Evolutionary conservation across 2,329 filamentous ascomycete species (phyloP).

Genomic region (Remersonia thermophila): DNA sequence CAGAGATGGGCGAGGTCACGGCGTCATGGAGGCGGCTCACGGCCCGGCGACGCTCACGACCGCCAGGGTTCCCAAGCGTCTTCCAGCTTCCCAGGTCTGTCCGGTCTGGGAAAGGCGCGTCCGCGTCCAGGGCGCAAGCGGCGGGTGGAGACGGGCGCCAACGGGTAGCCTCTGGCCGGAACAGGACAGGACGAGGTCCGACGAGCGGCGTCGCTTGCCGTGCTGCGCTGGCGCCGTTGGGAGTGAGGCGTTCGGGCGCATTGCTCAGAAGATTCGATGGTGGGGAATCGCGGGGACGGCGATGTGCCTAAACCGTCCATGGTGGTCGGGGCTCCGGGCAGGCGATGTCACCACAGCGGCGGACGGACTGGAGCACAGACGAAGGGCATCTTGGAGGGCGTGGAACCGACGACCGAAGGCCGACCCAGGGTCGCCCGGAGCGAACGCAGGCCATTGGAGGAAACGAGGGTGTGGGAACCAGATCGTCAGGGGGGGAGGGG

Average conservation of each 20-base stretch:
- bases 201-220: constrained; percentile 7
- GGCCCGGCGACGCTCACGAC: constrained; percentile 16
- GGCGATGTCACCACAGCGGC: constrained; percentile 13
- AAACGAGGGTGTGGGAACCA: constrained; percentile 3
- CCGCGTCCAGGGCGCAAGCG: constrained; percentile 1
- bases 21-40: constrained; percentile 12
- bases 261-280: not conserved
- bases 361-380: not conserved
- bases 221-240: not conserved
- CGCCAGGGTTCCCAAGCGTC: constrained; percentile 3
- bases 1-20: constrained; percentile 1
- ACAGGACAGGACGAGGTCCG: constrained; percentile 1
- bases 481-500: constrained; percentile 11
- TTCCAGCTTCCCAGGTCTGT: constrained; percentile 2
- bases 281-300: constrained; percentile 5
- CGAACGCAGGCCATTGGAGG: constrained; percentile 16
- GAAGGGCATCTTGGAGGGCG: constrained; percentile 7
- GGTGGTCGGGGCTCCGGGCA: constrained; percentile 7
- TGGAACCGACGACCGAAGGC: constrained; percentile 14
- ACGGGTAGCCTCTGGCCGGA: constrained; percentile 1
- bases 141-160: not conserved
- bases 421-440: constrained; percentile 11
- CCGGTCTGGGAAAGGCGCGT: constrained; percentile 8
- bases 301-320: constrained; percentile 13
- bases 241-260: not conserved